Percentiles rank a stretch among this genome's conserved stretches.
phyloP scores from a whole-genome alignment of 805 yeast species.

The Blastobotrys peoriensis region DNA sequence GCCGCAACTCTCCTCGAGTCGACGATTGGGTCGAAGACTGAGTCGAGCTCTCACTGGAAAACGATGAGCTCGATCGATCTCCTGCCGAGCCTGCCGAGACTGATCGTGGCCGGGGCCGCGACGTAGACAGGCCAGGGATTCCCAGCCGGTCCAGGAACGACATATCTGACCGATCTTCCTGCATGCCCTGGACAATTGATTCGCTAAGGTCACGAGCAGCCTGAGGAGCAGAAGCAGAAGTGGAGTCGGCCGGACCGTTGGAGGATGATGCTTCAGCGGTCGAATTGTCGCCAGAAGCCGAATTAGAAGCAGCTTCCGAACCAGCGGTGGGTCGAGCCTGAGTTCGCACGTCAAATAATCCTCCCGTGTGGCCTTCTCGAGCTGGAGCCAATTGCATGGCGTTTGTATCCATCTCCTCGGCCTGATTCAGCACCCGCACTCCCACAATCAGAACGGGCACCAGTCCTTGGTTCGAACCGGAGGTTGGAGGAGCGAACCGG shows the following conservation, averaged over 20 bases:
- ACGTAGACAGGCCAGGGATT: neutral
- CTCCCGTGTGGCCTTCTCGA: neutral
- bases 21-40: neutral
- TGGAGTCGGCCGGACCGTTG: neutral
- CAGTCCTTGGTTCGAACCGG: conserved; percentile 8
- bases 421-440: conserved; percentile 36
- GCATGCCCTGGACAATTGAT: too few relatives aligned
- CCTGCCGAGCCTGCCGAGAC: neutral
- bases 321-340: neutral
- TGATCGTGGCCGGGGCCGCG: neutral
- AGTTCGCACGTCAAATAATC: neutral
- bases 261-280: neutral
- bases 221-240: neutral
- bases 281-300: neutral
- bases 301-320: neutral
- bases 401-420: conserved; percentile 14
- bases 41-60: conserved; percentile 2
- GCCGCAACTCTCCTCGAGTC: too few relatives aligned
- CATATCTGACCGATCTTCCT: too few relatives aligned
- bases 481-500: conserved; percentile 25
- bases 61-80: neutral
- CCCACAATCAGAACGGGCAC: conserved; percentile 48
- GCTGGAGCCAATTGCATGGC: neutral
- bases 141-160: neutral
- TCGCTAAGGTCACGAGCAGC: too few relatives aligned